Percentiles rank a stretch among this genome's conserved stretches.
phyloP scores from a whole-genome alignment of 768 basidiomycete genomes.

The Hypsizygus marmoreus region DNA sequence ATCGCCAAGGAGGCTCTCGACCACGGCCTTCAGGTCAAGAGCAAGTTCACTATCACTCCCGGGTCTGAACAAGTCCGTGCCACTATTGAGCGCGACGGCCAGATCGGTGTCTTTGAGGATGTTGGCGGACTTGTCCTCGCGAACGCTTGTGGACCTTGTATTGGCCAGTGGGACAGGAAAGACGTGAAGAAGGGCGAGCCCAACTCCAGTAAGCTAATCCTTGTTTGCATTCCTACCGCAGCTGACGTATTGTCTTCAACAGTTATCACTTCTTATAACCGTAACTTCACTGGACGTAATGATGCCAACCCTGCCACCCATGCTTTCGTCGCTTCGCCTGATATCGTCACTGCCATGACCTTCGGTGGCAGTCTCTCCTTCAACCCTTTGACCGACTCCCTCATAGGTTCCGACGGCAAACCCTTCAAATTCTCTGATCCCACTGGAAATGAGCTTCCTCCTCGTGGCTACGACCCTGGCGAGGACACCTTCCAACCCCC shows the following conservation, averaged over 20 bases:
- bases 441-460: slow-evolving; percentile 88
- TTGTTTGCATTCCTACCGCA: not conserved
- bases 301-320: slow-evolving; percentile 99
- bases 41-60: slow-evolving; percentile 97
- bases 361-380: slow-evolving; percentile 94
- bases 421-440: slow-evolving; percentile 97
- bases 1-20: slow-evolving; percentile 87
- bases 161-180: slow-evolving; percentile 97
- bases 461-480: slow-evolving; percentile 94
- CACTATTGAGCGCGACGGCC: slow-evolving; percentile 95
- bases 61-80: slow-evolving; percentile 98
- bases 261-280: slow-evolving; percentile 99
- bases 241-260: slow-evolving; percentile 12
- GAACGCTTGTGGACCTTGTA: slow-evolving; percentile 99
- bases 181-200: slow-evolving; percentile 96
- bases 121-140: slow-evolving; percentile 94
- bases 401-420: slow-evolving; percentile 91
- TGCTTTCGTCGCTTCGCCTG: slow-evolving; percentile 91
- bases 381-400: slow-evolving; percentile 92
- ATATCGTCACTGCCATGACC: slow-evolving; percentile 95
- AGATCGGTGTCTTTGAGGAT: slow-evolving; percentile 83
- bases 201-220: slow-evolving; percentile 80
- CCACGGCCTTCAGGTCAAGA: slow-evolving; percentile 88
- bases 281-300: slow-evolving; percentile 99
- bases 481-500: slow-evolving; percentile 97